Conservation (phyloP, 2,329 filamentous ascomycete species). For the Colletotrichum incanum region DNA sequence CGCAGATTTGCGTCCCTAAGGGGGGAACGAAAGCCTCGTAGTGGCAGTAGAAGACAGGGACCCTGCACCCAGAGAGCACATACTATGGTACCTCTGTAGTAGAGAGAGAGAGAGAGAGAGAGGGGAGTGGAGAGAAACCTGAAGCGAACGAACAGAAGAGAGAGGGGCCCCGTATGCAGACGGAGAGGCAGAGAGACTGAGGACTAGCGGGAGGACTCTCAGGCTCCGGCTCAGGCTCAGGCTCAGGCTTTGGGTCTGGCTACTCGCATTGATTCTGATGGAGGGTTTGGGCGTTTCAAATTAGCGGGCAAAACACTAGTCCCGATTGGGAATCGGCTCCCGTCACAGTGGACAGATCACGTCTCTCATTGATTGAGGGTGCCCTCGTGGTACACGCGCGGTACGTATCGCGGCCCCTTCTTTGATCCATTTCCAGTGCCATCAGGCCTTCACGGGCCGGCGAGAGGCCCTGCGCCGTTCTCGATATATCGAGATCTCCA, state of each 20-base stretch:
- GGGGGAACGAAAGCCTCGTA: neutral
- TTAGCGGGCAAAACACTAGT: constrained; percentile 41
- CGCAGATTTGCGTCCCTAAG: neutral
- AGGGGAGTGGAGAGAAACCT: neutral
- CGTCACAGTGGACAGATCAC: constrained; percentile 36
- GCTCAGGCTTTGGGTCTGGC: neutral
- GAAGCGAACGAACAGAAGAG: neutral
- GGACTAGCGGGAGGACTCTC: neutral
- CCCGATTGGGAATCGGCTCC: constrained; percentile 26
- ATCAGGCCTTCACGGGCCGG: neutral
- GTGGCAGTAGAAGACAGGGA: neutral
- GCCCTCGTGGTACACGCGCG: constrained; percentile 21
- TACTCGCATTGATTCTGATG: constrained; percentile 43
- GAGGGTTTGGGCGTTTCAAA: constrained; percentile 46
- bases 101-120: neutral
- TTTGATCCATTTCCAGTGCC: neutral
- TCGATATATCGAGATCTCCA: neutral
- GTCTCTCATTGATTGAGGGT: constrained; percentile 43
- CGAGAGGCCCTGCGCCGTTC: neutral
- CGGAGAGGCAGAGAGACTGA: neutral
- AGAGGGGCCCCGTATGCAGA: too few species aligned
- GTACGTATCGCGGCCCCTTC: constrained; percentile 1
- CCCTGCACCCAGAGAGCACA: neutral
- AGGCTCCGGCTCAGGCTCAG: too few species aligned
- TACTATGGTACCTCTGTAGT: too few species aligned